Conservation (phyloP, 2,329 filamentous ascomycete species). For the Mollisia scopiformis region DNA sequence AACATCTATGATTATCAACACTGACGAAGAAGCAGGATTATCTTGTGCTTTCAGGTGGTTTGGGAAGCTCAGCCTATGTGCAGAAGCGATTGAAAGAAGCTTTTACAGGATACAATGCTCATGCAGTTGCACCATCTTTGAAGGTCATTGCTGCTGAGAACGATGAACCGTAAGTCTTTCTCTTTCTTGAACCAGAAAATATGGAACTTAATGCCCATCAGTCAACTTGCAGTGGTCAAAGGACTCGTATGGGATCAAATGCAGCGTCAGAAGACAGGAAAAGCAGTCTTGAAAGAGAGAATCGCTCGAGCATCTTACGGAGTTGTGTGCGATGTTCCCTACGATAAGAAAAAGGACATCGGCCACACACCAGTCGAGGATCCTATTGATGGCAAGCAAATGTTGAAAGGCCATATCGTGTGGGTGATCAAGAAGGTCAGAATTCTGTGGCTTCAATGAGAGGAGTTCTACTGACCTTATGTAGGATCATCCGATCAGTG, state of each 20-base stretch:
- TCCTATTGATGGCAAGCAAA: not conserved
- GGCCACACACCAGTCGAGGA: not conserved
- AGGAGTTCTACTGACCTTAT: not conserved
- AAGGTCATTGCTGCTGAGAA: conserved; percentile 41
- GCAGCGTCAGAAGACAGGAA: conserved; percentile 45
- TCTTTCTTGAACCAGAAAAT: not conserved
- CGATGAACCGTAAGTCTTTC: conserved; percentile 4
- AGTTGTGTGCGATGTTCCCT: conserved; percentile 37
- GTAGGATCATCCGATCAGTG: not conserved
- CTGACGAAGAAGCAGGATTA: conserved; percentile 28
- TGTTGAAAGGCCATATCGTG: not conserved
- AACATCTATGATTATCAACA: not conserved
- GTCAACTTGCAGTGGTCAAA: conserved; percentile 57
- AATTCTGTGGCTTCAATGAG: not conserved
- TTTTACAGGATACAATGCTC: conserved; percentile 24
- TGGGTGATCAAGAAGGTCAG: not conserved
- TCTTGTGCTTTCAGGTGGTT: conserved; percentile 32
- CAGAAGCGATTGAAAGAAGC: conserved; percentile 41
- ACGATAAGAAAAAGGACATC: not conserved
- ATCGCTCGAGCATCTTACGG: conserved; percentile 47
- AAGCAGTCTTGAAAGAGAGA: conserved; percentile 46
- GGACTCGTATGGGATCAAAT: conserved; percentile 54
- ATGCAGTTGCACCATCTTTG: conserved; percentile 38
- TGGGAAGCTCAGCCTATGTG: conserved; percentile 11
- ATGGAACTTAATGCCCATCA: conserved; percentile 34